Percentiles rank a stretch among this genome's conserved stretches.
These are phyloP conservation scores for Cenchrus purpureus DNA, from an alignment of 176 grass and related monocot species.

Conservation along the genomic window DNA sequence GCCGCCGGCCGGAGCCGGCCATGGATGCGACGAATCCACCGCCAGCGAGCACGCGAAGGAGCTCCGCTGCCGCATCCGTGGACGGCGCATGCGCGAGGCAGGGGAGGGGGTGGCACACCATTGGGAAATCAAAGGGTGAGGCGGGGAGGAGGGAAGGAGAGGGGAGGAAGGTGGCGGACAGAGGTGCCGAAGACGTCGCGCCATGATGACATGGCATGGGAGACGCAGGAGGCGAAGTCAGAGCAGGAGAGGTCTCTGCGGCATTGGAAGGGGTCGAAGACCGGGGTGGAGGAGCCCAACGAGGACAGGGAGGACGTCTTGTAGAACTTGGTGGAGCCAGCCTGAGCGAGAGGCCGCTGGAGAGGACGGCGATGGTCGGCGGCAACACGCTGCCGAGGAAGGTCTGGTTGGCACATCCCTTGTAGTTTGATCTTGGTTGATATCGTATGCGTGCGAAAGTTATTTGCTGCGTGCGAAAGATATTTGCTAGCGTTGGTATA, in stretches of 20 bases:
- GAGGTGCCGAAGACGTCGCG: slow-evolving; percentile 56
- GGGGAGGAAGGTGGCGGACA: slow-evolving; percentile 3
- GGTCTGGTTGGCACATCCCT: slow-evolving; percentile 94
- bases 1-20: too few species aligned
- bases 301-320: slow-evolving; percentile 61
- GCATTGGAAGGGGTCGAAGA: slow-evolving; percentile 97
- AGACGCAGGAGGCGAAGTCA: slow-evolving; percentile 80
- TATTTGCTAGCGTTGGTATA: too few species aligned
- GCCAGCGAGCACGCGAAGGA: too few species aligned
- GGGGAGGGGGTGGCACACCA: too few species aligned
- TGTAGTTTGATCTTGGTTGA: slow-evolving; percentile 45
- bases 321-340: slow-evolving; percentile 79
- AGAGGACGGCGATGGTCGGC: slow-evolving; percentile 46
- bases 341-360: slow-evolving; percentile 58
- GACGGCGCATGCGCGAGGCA: too few species aligned
- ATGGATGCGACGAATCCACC: too few species aligned
- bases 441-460: too few species aligned
- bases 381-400: slow-evolving; percentile 44
- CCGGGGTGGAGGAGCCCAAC: slow-evolving; percentile 32
- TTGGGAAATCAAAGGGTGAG: too few species aligned
- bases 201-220: slow-evolving; percentile 73
- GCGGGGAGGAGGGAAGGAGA: too few species aligned
- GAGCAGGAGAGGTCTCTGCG: slow-evolving; percentile 73
- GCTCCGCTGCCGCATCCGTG: too few species aligned
- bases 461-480: too few species aligned